Evolutionary conservation across 768 basidiomycete species (phyloP), one percentile per base, ranked within the genome.

Genomic region (Psilocybe subaeruginosa): DNA sequence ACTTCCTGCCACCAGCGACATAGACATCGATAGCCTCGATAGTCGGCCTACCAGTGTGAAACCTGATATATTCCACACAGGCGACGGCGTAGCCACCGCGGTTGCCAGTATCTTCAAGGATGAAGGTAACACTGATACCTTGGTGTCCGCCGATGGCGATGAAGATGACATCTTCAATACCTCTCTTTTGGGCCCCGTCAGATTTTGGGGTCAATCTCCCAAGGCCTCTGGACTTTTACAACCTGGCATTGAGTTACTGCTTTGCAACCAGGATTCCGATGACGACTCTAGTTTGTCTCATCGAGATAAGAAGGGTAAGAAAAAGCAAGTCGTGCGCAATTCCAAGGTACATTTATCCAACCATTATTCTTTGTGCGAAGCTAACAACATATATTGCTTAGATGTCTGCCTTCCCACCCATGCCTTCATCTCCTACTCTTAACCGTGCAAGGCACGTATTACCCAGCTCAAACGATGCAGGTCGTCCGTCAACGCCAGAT

Each of bases 391-490:
- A 8, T 27, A 59, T 27, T 60, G 39, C 62, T 61, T 35, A 63
- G 80, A 78, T 76, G 76, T 70, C 70, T 11, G 45, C 64, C 9
- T 77, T 81, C 58, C 79, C 77, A 2, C 78, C 78, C n/a, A 60
- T 80, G 45, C 81, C 81, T 12, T 65, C 74, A 7, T 83, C 85
- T 27, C 85, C 85, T 3, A 82, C 80, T 27, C 69, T 78, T 30
- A 74, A 78, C 14, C 78, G 76, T 27, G 57, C 37, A 33, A 72
- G 64, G 49, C 64, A 68, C 11, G 12, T 39, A 35, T 46, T 47
- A 41, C 60, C 65, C 14, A 68, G 70, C 12, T 66, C 66, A 37
- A 51, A 66, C 52, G 58, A 52, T 47, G 41, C 58, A 33, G 64
- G 65, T 27, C 70, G 64, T 31, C 65, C 72, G 29, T 68, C 72